phyloP scores from a whole-genome alignment of 78 protist species.

The Speleostelium caveatum region DNA sequence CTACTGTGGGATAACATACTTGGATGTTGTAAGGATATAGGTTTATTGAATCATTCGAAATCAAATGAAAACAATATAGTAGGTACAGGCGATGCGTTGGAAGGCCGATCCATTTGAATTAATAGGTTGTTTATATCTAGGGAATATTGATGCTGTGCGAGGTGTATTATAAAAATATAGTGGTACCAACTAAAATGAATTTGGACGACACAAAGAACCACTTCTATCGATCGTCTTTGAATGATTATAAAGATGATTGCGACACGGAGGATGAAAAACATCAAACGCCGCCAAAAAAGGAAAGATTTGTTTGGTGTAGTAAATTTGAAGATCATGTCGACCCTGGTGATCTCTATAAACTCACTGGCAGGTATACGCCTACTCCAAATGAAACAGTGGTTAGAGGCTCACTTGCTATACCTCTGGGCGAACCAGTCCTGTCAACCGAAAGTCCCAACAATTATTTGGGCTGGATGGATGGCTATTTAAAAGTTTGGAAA shows the following conservation, averaged over 20 bases:
- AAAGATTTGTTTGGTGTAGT: constrained; percentile 42
- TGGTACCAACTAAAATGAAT: neutral
- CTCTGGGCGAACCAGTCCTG: constrained; percentile 25
- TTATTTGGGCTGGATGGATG: constrained; percentile 53
- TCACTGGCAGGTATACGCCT: constrained; percentile 46
- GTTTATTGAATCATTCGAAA: neutral
- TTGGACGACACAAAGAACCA: constrained; percentile 15
- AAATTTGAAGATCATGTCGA: constrained; percentile 28
- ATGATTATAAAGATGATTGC: constrained; percentile 38
- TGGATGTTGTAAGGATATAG: constrained; percentile 45
- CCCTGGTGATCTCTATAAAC: constrained; percentile 5
- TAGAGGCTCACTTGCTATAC: neutral
- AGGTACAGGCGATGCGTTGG: constrained; percentile 3
- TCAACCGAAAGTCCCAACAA: constrained; percentile 3
- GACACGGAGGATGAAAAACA: constrained; percentile 60
- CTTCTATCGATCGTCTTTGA: neutral
- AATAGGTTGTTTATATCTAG: too few relatives aligned
- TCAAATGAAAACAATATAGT: neutral
- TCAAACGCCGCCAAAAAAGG: neutral
- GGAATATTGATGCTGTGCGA: constrained; percentile 59
- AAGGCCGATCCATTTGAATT: too few relatives aligned
- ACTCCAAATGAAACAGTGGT: neutral
- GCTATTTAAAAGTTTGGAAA: constrained; percentile 30
- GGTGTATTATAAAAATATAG: constrained; percentile 10
- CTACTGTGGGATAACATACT: constrained; percentile 53